Evolutionary conservation across 2,329 filamentous ascomycete genomes (phyloP).

Genomic region (Periglandula ipomoeae): DNA sequence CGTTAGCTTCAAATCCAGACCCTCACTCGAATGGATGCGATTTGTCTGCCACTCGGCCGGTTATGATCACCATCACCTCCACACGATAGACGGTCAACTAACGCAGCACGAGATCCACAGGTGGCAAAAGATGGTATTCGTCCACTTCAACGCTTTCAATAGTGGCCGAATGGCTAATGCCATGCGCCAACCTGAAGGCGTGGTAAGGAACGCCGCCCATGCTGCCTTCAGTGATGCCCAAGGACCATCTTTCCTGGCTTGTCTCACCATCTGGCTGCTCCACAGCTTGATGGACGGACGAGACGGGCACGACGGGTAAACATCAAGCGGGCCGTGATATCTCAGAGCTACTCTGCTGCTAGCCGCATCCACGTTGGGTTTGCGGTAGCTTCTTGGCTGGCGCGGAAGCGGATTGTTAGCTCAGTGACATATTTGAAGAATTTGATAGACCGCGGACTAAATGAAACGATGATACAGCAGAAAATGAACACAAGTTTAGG

Average conservation of each 20-base stretch:
- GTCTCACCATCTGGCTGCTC: background rate
- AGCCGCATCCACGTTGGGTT: too few relatives aligned
- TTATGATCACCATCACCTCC: background rate
- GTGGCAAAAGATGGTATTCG: too few relatives aligned
- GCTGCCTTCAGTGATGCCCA: background rate
- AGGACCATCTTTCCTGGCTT: background rate
- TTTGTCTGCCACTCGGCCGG: constrained; percentile 2
- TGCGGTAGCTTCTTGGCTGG: background rate
- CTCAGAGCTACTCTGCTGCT: background rate
- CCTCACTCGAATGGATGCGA: background rate
- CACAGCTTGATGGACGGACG: background rate
- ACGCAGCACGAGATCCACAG: too few relatives aligned
- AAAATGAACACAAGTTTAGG: background rate
- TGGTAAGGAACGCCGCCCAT: background rate
- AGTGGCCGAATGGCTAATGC: background rate
- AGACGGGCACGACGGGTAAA: too few relatives aligned
- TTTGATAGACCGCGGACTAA: background rate
- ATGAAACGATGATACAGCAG: background rate
- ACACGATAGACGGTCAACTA: background rate
- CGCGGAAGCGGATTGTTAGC: background rate
- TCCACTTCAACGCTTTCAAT: too few relatives aligned
- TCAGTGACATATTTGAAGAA: background rate
- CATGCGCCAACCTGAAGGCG: background rate
- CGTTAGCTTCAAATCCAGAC: background rate
- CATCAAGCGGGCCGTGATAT: background rate